Evolutionary conservation across 495 filamentous ascomycete genomes (phyloP).

Genomic region (Lichina pygmaea): DNA sequence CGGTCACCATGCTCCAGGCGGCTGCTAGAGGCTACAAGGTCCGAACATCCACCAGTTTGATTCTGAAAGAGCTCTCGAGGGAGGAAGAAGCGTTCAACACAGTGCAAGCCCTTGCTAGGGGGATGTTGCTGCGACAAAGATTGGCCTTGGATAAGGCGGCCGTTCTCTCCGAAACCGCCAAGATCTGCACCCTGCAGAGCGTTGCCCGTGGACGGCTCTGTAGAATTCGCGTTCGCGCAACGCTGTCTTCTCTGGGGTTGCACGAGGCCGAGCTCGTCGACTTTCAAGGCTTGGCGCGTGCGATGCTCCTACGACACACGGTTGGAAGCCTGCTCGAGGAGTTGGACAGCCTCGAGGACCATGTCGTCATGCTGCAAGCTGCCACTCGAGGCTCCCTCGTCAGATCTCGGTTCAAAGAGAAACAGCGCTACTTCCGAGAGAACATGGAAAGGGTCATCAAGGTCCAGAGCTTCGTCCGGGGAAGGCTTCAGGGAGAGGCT

Average conservation of each 20-base stretch:
- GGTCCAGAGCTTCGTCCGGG: constrained; percentile 86
- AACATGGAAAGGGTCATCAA: constrained; percentile 99
- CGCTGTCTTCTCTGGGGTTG: constrained; percentile 28
- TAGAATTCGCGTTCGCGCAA: constrained; percentile 20
- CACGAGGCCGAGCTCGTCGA: constrained; percentile 28
- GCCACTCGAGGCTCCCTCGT: constrained; percentile 46
- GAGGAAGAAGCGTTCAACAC: constrained; percentile 1
- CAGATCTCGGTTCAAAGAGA: constrained; percentile 49
- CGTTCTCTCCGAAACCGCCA: constrained; percentile 27
- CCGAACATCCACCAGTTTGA: constrained; percentile 11
- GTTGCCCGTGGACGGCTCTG: constrained; percentile 33
- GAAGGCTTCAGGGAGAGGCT: constrained; percentile 81
- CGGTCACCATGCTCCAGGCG: background rate
- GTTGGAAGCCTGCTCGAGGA: constrained; percentile 42
- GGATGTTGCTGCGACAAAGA: constrained; percentile 15
- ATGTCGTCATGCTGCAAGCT: constrained; percentile 47
- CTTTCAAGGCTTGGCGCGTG: constrained; percentile 50
- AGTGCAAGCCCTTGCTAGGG: constrained; percentile 10
- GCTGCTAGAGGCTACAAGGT: constrained; percentile 9
- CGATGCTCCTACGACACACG: constrained; percentile 46
- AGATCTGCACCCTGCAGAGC: constrained; percentile 42
- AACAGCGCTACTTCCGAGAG: constrained; percentile 65
- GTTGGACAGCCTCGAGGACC: constrained; percentile 58
- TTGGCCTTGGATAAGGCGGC: constrained; percentile 21
- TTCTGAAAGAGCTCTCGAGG: constrained; percentile 11